Evolutionary conservation across 2,329 filamentous ascomycete genomes (phyloP).

Genomic region (Pseudogymnoascus pannorum): DNA sequence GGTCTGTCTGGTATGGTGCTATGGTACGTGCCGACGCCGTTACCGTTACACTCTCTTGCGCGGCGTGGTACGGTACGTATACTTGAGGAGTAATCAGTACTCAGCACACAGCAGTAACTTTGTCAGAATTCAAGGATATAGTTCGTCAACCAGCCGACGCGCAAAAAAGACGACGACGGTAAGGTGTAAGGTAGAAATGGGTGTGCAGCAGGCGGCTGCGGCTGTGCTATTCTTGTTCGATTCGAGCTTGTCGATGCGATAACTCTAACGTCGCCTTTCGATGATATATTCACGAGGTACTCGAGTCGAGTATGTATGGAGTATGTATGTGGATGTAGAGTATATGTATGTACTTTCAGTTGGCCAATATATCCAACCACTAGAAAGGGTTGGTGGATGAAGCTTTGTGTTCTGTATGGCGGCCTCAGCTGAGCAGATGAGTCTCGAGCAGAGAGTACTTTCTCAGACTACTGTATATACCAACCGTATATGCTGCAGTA

Average conservation of each 20-base stretch:
- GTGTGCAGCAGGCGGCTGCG: background rate
- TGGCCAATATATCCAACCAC: conserved; percentile 3
- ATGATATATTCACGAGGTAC: conserved; percentile 6
- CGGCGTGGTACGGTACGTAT: background rate
- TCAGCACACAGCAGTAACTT: background rate
- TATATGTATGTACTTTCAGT: background rate
- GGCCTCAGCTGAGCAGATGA: conserved; percentile 5
- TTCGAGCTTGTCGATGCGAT: background rate
- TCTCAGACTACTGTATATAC: background rate
- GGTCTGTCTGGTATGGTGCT: background rate
- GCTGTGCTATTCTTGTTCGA: conserved; percentile 4
- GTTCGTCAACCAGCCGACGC: conserved; percentile 2
- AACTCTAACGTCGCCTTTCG: background rate
- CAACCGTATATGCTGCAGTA: background rate
- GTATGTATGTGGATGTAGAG: too few relatives aligned
- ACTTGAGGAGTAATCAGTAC: conserved; percentile 4
- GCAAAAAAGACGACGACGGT: background rate
- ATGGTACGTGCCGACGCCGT: conserved; percentile 3
- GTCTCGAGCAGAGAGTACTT: conserved; percentile 1
- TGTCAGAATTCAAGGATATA: background rate
- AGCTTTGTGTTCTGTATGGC: conserved; percentile 1
- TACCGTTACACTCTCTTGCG: conserved; percentile 4
- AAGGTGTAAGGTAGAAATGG: background rate
- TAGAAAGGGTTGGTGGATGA: background rate
- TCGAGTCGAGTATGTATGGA: background rate